These are phyloP conservation scores for Alternaria novae-zelandiae DNA, from an alignment of 2,329 filamentous ascomycete genomes.

Conservation along the genomic window DNA sequence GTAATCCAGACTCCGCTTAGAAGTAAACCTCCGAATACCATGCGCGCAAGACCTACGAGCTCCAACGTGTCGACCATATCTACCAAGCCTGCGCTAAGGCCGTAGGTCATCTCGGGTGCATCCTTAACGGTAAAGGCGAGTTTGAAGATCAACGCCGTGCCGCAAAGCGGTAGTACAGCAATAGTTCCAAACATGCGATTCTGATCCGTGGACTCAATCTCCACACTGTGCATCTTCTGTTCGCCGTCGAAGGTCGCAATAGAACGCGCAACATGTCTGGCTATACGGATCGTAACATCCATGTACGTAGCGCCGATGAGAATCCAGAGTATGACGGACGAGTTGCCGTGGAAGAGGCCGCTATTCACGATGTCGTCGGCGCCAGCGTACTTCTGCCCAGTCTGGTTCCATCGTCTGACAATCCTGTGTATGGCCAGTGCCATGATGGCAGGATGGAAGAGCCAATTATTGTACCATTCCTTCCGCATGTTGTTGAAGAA, in stretches of 20 bases:
- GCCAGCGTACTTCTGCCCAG: slow-evolving; percentile 94
- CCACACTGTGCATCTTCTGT: slow-evolving; percentile 16
- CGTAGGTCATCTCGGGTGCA: slow-evolving; percentile 74
- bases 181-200: slow-evolving; percentile 40
- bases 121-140: slow-evolving; percentile 86
- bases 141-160: slow-evolving; percentile 80
- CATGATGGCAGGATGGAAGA: slow-evolving; percentile 48
- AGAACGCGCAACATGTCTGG: slow-evolving; percentile 38
- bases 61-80: slow-evolving; percentile 53
- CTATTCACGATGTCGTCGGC: slow-evolving; percentile 82
- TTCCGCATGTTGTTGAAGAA: slow-evolving; percentile 49
- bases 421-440: slow-evolving; percentile 70
- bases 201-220: slow-evolving; percentile 31
- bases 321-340: slow-evolving; percentile 69
- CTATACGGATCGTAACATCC: slow-evolving; percentile 59
- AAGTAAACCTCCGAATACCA: slow-evolving; percentile 48
- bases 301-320: slow-evolving; percentile 74
- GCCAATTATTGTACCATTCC: slow-evolving; percentile 30
- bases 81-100: slow-evolving; percentile 52
- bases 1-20: slow-evolving; percentile 39
- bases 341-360: slow-evolving; percentile 58
- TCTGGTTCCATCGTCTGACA: slow-evolving; percentile 88
- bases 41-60: slow-evolving; percentile 37
- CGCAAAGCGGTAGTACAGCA: slow-evolving; percentile 51
- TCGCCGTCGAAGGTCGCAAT: slow-evolving; percentile 30